Conservation (phyloP, 2,329 filamentous ascomycete species). For the Trichoderma semiorbis region DNA sequence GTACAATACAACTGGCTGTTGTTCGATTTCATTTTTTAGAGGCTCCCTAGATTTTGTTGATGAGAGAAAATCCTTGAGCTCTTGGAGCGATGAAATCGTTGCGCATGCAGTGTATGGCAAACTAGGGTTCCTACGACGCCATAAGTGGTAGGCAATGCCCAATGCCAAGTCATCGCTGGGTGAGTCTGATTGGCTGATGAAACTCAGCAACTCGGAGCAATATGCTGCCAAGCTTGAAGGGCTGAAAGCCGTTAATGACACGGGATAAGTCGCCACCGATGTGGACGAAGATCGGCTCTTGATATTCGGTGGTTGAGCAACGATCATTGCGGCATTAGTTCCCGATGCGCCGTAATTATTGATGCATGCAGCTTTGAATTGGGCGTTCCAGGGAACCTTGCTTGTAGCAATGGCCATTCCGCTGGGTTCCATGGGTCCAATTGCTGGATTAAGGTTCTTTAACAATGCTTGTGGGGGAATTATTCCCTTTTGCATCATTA, state of each 20-base stretch:
- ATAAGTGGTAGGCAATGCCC: neutral
- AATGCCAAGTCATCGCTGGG: neutral
- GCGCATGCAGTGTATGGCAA: neutral
- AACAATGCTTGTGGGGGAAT: neutral
- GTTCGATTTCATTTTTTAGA: neutral
- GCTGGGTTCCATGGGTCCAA: neutral
- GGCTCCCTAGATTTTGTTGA: neutral
- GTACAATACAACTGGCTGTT: neutral
- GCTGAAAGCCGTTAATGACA: neutral
- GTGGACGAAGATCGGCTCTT: neutral
- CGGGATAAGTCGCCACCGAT: neutral
- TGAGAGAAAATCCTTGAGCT: neutral
- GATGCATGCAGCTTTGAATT: neutral
- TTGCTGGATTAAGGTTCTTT: neutral
- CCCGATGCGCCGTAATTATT: neutral
- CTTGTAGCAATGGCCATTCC: neutral
- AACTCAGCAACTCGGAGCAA: neutral
- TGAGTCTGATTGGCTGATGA: neutral
- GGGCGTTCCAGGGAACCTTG: neutral
- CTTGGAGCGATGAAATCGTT: neutral
- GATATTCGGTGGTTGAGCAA: neutral
- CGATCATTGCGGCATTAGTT: neutral
- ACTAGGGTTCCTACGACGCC: neutral
- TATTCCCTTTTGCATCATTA: neutral
- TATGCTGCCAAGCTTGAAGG: neutral